These are phyloP conservation scores for Malus hybrid DNA, from an alignment of 331 rosid genomes.

Conservation along the genomic window DNA sequence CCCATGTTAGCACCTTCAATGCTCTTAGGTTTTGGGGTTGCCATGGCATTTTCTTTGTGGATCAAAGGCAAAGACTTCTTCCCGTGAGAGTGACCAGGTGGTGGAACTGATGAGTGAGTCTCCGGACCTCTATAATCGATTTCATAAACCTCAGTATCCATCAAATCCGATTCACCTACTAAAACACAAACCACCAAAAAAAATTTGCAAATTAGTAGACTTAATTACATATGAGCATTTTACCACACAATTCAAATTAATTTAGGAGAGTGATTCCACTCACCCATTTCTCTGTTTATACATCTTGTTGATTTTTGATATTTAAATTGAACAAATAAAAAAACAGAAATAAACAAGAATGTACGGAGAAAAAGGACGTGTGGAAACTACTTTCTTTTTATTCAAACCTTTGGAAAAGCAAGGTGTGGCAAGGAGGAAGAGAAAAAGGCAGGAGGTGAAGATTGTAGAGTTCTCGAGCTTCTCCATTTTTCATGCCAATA, in stretches of 20 bases:
- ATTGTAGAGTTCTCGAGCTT: slow-evolving; percentile 40
- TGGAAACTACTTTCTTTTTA: too few species aligned
- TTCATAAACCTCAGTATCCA: slow-evolving; percentile 50
- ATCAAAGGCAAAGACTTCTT: slow-evolving; percentile 9
- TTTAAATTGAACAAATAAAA: background rate
- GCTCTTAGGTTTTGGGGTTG: slow-evolving; percentile 19
- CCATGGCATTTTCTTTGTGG: slow-evolving; percentile 21
- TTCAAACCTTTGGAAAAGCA: slow-evolving; percentile 27
- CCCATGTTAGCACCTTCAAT: background rate
- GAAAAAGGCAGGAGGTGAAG: slow-evolving; percentile 25
- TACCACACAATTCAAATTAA: background rate
- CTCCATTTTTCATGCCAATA: slow-evolving; percentile 36
- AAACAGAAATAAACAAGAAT: background rate
- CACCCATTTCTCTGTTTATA: too few species aligned
- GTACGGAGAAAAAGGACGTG: too few species aligned
- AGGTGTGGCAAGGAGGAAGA: slow-evolving; percentile 41
- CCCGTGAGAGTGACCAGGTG: slow-evolving; percentile 51
- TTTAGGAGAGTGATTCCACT: too few species aligned
- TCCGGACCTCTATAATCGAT: slow-evolving; percentile 97
- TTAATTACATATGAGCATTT: background rate
- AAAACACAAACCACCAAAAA: background rate
- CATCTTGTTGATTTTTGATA: too few species aligned
- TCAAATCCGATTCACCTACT: slow-evolving; percentile 27
- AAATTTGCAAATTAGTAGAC: background rate
- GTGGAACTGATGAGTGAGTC: slow-evolving; percentile 72